phyloP scores from a whole-genome alignment of 129 eudicot genomes.

The Ambrosia trifida region DNA sequence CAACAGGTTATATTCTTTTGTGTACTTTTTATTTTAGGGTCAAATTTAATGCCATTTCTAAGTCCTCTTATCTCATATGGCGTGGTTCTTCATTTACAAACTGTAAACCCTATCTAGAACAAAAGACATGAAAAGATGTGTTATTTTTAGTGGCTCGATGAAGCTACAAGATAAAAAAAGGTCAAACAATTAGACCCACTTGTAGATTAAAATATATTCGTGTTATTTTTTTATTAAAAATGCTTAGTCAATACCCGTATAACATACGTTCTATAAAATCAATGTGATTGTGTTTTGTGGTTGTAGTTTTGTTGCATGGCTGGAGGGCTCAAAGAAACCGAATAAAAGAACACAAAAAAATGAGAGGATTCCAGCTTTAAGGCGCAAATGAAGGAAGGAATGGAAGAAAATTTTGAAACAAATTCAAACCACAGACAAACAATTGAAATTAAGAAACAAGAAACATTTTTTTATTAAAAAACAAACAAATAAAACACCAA shows the following conservation, averaged over 20 bases:
- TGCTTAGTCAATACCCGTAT: background rate
- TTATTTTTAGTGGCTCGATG: slow-evolving; percentile 31
- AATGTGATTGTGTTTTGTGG: background rate
- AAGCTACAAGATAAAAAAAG: background rate
- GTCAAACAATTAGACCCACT: slow-evolving; percentile 14
- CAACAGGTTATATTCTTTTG: slow-evolving; percentile 12
- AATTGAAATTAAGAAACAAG: slow-evolving; percentile 26
- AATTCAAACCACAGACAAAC: slow-evolving; percentile 37
- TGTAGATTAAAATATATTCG: background rate
- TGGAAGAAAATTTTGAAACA: slow-evolving; percentile 21
- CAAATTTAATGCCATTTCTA: background rate
- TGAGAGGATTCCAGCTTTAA: slow-evolving; percentile 39
- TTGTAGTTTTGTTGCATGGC: slow-evolving; percentile 36
- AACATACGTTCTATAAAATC: slow-evolving; percentile 9
- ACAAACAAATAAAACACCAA: slow-evolving; percentile 30
- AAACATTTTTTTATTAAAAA: slow-evolving; percentile 21
- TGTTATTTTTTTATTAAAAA: background rate
- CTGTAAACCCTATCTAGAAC: slow-evolving; percentile 6
- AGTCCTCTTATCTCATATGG: background rate
- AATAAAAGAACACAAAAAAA: slow-evolving; percentile 25
- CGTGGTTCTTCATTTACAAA: slow-evolving; percentile 11
- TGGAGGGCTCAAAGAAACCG: slow-evolving; percentile 34
- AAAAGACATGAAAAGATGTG: slow-evolving; percentile 15
- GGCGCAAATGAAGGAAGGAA: slow-evolving; percentile 44
- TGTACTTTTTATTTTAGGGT: slow-evolving; percentile 26